Percentiles rank a stretch among this genome's conserved stretches.
Evolutionary conservation across 1,139 yeast genomes (phyloP).

Genomic region (Yamadazyma spencermartinsiae): DNA sequence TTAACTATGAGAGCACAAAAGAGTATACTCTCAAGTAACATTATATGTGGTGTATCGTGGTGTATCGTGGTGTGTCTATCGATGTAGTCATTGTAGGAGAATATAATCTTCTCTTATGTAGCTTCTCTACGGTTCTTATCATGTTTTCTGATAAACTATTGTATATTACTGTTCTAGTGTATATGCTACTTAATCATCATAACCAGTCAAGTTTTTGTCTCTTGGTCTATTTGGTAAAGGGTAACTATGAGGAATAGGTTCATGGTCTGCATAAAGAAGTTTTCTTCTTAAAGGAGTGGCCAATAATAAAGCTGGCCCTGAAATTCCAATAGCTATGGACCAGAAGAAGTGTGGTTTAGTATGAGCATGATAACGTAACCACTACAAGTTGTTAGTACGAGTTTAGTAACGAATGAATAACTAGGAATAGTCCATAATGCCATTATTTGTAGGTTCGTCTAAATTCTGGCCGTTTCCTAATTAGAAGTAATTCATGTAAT

Average conservation of each 20-base stretch:
- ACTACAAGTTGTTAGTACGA: constrained; percentile 34
- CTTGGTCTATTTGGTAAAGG: constrained; percentile 66
- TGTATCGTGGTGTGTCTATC: background rate
- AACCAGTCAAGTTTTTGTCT: constrained; percentile 51
- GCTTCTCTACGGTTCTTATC: background rate
- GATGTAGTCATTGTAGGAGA: background rate
- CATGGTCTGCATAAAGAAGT: constrained; percentile 65
- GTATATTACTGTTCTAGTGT: background rate
- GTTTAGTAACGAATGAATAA: constrained; percentile 27
- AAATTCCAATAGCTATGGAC: constrained; percentile 64
- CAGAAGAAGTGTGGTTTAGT: constrained; percentile 76
- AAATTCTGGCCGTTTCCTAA: no score
- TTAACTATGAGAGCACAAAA: no score
- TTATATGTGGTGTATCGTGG: no score
- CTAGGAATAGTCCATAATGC: background rate
- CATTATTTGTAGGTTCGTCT: background rate
- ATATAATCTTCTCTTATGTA: no score
- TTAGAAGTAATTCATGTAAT: no score
- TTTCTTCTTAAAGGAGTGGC: constrained; percentile 73
- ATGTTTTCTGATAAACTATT: background rate
- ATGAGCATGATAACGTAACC: constrained; percentile 79
- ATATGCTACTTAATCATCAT: constrained; percentile 42
- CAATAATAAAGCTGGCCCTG: constrained; percentile 65
- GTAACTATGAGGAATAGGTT: constrained; percentile 66
- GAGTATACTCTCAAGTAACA: no score